Conservation (phyloP, 345 rosid genomes). For the Melaleuca quinquenervia region DNA sequence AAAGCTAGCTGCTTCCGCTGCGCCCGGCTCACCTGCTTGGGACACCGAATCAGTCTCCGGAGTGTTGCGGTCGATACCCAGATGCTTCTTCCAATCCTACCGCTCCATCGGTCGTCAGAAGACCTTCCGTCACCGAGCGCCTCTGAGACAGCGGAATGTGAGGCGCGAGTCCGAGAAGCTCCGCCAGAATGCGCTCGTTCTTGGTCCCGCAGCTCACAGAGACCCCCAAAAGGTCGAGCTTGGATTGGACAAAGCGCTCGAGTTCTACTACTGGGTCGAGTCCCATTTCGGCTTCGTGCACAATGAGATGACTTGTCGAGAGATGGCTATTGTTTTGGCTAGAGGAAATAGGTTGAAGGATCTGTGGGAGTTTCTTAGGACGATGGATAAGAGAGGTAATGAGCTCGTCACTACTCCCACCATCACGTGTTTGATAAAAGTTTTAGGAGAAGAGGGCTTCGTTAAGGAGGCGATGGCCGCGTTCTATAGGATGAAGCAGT, state of each 20-base stretch:
- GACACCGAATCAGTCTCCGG: constrained; percentile 40
- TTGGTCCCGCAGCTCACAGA: constrained; percentile 70
- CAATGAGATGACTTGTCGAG: constrained; percentile 56
- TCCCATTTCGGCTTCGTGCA: constrained; percentile 35
- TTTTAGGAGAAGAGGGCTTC: constrained; percentile 82
- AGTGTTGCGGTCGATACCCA: constrained; percentile 55
- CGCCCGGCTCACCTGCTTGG: constrained; percentile 21
- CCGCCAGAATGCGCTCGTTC: constrained; percentile 21
- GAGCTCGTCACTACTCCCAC: constrained; percentile 33
- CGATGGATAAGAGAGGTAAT: constrained; percentile 27
- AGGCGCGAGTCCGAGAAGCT: constrained; percentile 24
- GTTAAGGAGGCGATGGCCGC: constrained; percentile 55
- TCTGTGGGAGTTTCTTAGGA: constrained; percentile 68
- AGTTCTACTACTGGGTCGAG: constrained; percentile 59
- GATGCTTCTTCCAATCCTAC: constrained; percentile 57
- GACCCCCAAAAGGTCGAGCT: constrained; percentile 39
- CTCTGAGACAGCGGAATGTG: constrained; percentile 53
- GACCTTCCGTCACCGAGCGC: constrained; percentile 63
- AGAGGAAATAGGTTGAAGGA: constrained; percentile 40
- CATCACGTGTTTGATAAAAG: constrained; percentile 87
- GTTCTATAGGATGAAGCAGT: constrained; percentile 69
- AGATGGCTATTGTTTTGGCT: constrained; percentile 61
- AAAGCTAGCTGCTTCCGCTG: constrained; percentile 20
- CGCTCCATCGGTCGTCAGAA: constrained; percentile 73
- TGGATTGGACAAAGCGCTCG: constrained; percentile 52